These are phyloP conservation scores for Chlorociboria aeruginascens DNA, from an alignment of 495 filamentous ascomycete genomes.

Conservation along the genomic window DNA sequence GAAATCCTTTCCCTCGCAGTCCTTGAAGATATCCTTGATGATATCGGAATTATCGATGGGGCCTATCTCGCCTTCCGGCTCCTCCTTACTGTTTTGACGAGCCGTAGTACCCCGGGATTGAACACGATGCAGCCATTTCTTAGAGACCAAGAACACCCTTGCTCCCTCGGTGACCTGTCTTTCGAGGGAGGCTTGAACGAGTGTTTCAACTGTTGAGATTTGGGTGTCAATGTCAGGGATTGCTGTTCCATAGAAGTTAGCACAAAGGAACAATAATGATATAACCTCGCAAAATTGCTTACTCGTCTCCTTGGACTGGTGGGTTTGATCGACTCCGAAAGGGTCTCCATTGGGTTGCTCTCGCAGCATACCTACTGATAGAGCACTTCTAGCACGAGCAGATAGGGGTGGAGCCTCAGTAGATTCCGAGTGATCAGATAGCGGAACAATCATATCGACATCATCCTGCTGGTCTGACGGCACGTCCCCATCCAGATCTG, in stretches of 20 bases:
- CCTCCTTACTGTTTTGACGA: conserved; percentile 42
- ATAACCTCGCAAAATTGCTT: background rate
- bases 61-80: conserved; percentile 55
- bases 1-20: conserved; percentile 38
- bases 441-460: conserved; percentile 34
- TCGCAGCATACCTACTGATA: conserved; percentile 17
- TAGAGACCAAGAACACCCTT: conserved; percentile 67
- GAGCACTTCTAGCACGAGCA: background rate
- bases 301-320: too few species aligned
- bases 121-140: conserved; percentile 65
- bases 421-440: conserved; percentile 10
- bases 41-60: conserved; percentile 82
- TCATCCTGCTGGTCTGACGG: conserved; percentile 23
- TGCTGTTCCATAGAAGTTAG: background rate
- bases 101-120: conserved; percentile 49
- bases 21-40: conserved; percentile 35
- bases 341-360: conserved; percentile 1
- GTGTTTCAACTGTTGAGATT: conserved; percentile 52
- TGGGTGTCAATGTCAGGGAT: conserved; percentile 65
- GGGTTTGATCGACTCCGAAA: background rate
- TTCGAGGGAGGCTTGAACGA: conserved; percentile 41
- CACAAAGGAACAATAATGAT: background rate
- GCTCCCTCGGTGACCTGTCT: conserved; percentile 51
- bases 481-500: conserved; percentile 36
- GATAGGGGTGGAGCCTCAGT: background rate